Conservation (phyloP, 2,329 filamentous ascomycete genomes). For the Aspergillus sp. region DNA sequence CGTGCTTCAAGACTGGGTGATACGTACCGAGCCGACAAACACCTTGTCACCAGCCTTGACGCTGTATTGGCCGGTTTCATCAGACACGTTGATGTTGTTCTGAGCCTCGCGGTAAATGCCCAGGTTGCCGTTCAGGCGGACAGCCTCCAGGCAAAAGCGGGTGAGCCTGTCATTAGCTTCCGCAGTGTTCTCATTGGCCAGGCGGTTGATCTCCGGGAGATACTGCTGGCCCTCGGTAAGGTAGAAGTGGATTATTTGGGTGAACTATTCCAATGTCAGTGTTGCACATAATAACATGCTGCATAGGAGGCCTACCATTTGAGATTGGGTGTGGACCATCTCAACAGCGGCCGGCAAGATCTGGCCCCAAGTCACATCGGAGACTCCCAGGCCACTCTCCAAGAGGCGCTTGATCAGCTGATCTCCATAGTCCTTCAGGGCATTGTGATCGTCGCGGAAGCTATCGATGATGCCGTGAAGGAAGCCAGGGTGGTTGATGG, state of each 20-base stretch:
- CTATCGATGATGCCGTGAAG: slow-evolving; percentile 55
- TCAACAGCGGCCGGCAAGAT: slow-evolving; percentile 67
- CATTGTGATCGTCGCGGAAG: slow-evolving; percentile 54
- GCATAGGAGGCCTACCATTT: slow-evolving; percentile 55
- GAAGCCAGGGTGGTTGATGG: slow-evolving; percentile 56
- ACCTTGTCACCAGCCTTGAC: slow-evolving; percentile 62
- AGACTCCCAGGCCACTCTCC: slow-evolving; percentile 61
- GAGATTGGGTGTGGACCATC: slow-evolving; percentile 70
- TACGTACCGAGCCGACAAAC: slow-evolving; percentile 62
- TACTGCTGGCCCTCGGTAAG: slow-evolving; percentile 60
- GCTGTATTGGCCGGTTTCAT: slow-evolving; percentile 51
- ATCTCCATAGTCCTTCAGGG: slow-evolving; percentile 64
- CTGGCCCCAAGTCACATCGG: slow-evolving; percentile 71
- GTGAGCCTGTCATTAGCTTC: slow-evolving; percentile 65
- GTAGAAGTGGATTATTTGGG: slow-evolving; percentile 73
- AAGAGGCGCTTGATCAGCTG: slow-evolving; percentile 66
- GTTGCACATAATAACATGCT: not conserved
- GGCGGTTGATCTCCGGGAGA: slow-evolving; percentile 60
- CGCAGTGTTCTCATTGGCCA: slow-evolving; percentile 57
- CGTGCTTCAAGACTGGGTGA: not conserved
- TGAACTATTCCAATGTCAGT: slow-evolving; percentile 54
- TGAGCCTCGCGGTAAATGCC: slow-evolving; percentile 61
- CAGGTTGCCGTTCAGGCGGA: slow-evolving; percentile 66
- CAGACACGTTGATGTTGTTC: slow-evolving; percentile 52
- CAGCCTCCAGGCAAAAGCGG: slow-evolving; percentile 71